These are phyloP conservation scores for Ophiostoma ulmi DNA, from an alignment of 2,329 filamentous ascomycete genomes.

Conservation along the genomic window DNA sequence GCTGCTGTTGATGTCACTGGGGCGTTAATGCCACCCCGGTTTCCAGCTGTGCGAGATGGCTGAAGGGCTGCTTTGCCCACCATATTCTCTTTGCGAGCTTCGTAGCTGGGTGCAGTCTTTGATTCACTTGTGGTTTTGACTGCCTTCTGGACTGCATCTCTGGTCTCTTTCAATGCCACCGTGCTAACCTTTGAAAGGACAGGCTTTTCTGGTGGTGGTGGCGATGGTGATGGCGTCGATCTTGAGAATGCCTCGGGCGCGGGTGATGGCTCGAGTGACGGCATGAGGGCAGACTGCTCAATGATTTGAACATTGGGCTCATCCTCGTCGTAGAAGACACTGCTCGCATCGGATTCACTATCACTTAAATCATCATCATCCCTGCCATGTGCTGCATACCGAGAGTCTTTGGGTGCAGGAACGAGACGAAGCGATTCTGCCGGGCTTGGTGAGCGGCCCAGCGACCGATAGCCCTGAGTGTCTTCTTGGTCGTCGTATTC, in stretches of 20 bases:
- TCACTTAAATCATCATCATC: slow-evolving; percentile 30
- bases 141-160: background rate
- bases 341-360: slow-evolving; percentile 40
- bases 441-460: slow-evolving; percentile 31
- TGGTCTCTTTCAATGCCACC: background rate
- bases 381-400: slow-evolving; percentile 29
- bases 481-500: background rate
- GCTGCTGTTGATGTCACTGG: slow-evolving; percentile 25
- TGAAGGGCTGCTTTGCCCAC: slow-evolving; percentile 35
- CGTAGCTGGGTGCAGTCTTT: background rate
- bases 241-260: background rate
- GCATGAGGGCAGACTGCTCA: slow-evolving; percentile 39
- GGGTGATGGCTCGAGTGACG: slow-evolving; percentile 39
- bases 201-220: background rate
- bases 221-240: slow-evolving; percentile 28
- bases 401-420: slow-evolving; percentile 35
- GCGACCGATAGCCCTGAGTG: background rate
- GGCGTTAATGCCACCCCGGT: slow-evolving; percentile 33
- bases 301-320: slow-evolving; percentile 45
- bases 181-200: background rate
- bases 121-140: background rate
- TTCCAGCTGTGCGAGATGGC: slow-evolving; percentile 49
- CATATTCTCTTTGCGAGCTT: background rate
- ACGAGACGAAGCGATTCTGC: slow-evolving; percentile 40
- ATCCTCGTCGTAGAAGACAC: slow-evolving; percentile 43